Conservation (phyloP, 2,329 filamentous ascomycete species). For the Penicillium rolfsii region DNA sequence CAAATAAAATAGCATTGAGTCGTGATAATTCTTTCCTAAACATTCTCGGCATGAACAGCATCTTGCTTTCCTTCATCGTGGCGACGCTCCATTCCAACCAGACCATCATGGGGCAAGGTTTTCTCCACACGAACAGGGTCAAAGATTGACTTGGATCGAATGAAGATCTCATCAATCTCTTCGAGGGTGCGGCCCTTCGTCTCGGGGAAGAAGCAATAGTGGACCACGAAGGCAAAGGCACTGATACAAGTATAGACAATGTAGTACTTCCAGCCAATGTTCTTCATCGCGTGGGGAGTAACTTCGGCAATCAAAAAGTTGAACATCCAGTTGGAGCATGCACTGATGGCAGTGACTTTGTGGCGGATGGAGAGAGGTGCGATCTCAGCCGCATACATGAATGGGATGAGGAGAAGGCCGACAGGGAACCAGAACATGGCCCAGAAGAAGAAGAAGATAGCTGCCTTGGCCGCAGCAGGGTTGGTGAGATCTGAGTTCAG, state of each 20-base stretch:
- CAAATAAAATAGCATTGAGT: too few relatives aligned
- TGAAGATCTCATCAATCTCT: constrained; percentile 45
- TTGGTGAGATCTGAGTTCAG: constrained; percentile 38
- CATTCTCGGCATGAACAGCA: too few relatives aligned
- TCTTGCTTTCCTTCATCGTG: too few relatives aligned
- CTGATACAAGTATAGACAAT: constrained; percentile 51
- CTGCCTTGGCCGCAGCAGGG: constrained; percentile 53
- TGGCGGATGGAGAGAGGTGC: constrained; percentile 48
- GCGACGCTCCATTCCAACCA: too few relatives aligned
- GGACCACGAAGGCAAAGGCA: constrained; percentile 28
- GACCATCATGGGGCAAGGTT: too few relatives aligned
- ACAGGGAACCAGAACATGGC: constrained; percentile 65
- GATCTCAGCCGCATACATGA: constrained; percentile 59
- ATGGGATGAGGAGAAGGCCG: constrained; percentile 62
- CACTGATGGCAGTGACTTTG: constrained; percentile 60
- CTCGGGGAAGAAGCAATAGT: constrained; percentile 46
- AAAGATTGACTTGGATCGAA: constrained; percentile 34
- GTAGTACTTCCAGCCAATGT: constrained; percentile 54
- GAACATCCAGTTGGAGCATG: constrained; percentile 48
- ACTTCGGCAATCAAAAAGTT: constrained; percentile 43
- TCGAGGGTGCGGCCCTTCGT: constrained; percentile 44
- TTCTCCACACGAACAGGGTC: constrained; percentile 27
- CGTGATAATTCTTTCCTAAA: too few relatives aligned
- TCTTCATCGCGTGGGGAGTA: constrained; percentile 42
- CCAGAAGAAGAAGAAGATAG: constrained; percentile 61